These are phyloP conservation scores for Clarireedia homoeocarpa DNA, from an alignment of 2,329 filamentous ascomycete species.

Conservation along the genomic window DNA sequence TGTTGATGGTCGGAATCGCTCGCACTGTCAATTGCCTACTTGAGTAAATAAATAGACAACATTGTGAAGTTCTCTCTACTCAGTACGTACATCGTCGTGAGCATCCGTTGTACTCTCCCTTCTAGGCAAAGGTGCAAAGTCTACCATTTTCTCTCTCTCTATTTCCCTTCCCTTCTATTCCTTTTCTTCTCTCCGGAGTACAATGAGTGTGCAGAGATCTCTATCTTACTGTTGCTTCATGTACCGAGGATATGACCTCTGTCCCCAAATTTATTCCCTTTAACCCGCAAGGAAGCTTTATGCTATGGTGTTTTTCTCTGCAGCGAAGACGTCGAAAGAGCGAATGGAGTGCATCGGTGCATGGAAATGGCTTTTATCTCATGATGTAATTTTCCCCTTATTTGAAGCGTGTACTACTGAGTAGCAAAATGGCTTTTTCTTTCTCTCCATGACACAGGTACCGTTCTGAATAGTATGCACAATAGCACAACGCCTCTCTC, in stretches of 20 bases:
- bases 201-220: too few species aligned
- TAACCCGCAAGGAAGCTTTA: not conserved
- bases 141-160: not conserved
- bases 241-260: not conserved
- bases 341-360: too few species aligned
- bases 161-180: not conserved
- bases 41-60: not conserved
- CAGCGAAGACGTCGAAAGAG: not conserved
- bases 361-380: too few species aligned
- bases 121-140: not conserved
- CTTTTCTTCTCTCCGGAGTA: not conserved
- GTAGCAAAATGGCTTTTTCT: too few species aligned
- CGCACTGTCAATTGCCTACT: constrained; percentile 21
- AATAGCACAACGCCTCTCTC: too few species aligned
- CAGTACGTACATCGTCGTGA: constrained; percentile 8
- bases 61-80: not conserved
- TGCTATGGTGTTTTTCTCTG: not conserved
- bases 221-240: not conserved
- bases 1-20: constrained; percentile 30
- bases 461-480: too few species aligned
- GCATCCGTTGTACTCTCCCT: not conserved
- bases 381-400: too few species aligned
- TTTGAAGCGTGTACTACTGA: too few species aligned
- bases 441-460: too few species aligned
- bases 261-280: not conserved